Conservation (phyloP, 1,284 basidiomycete genomes). For the Trametes sp. region DNA sequence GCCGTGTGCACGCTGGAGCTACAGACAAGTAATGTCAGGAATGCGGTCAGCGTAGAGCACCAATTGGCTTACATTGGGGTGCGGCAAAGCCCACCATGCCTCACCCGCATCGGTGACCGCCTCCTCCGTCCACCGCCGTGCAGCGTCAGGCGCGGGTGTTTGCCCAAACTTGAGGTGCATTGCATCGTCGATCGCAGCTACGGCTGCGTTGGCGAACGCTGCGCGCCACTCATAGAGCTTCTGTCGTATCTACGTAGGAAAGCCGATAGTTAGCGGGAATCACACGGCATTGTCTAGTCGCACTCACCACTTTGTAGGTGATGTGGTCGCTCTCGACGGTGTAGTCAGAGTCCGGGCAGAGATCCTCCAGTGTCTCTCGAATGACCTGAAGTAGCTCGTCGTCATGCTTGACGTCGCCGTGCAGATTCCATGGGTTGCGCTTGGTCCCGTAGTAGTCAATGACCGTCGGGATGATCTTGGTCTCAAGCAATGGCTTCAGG, state of each 20-base stretch:
- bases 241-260: background rate
- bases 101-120: background rate
- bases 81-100: background rate
- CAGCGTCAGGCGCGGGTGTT: background rate
- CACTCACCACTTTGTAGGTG: background rate
- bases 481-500: background rate
- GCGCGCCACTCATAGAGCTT: conserved; percentile 3
- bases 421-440: conserved; percentile 1
- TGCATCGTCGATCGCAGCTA: background rate
- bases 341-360: background rate
- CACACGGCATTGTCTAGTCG: too few relatives aligned
- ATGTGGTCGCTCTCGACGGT: too few relatives aligned
- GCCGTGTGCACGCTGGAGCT: too few relatives aligned
- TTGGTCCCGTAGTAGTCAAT: conserved; percentile 1
- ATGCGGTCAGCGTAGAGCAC: background rate
- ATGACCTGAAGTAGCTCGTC: background rate
- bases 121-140: background rate
- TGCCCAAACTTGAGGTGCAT: conserved; percentile 1
- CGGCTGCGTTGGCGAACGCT: background rate
- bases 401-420: conserved; percentile 1
- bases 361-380: background rate
- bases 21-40: too few relatives aligned
- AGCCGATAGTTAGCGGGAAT: too few relatives aligned
- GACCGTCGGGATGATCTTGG: conserved; percentile 1
- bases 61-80: background rate